Evolutionary conservation across 225 moss, liverwort and hornwort species (phyloP).

Genomic region (Anthoceros angustus): DNA sequence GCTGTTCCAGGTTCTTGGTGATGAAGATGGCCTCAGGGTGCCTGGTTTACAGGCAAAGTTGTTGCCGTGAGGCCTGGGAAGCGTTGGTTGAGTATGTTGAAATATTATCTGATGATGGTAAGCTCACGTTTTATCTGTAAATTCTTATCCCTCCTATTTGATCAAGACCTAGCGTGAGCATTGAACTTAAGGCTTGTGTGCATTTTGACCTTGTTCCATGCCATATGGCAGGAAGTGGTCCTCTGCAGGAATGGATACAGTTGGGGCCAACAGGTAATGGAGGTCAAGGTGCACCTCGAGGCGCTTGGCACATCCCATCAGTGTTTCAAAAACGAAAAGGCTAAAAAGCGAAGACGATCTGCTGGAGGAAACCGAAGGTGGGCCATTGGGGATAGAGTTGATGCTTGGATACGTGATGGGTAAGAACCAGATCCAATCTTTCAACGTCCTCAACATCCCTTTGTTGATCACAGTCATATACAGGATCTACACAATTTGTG

Average conservation of each 20-base stretch:
- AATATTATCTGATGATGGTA: constrained; percentile 47
- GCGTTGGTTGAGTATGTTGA: constrained; percentile 37
- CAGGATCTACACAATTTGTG: neutral
- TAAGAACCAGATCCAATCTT: constrained; percentile 16
- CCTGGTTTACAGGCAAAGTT: constrained; percentile 44
- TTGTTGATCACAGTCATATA: neutral
- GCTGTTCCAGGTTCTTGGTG: constrained; percentile 38
- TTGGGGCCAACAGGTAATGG: constrained; percentile 25
- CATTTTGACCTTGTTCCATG: neutral
- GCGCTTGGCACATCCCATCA: constrained; percentile 54
- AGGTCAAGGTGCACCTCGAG: constrained; percentile 32
- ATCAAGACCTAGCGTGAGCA: neutral
- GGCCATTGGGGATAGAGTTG: constrained; percentile 62
- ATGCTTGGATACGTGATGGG: constrained; percentile 87
- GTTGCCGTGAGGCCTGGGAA: constrained; percentile 17
- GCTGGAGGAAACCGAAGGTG: constrained; percentile 56
- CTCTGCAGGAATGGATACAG: constrained; percentile 83
- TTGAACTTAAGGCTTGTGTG: neutral
- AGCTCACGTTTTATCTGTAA: constrained; percentile 11
- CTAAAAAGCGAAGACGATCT: constrained; percentile 39
- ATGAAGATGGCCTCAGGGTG: constrained; percentile 44
- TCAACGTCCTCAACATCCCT: constrained; percentile 3
- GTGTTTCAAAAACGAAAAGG: constrained; percentile 48
- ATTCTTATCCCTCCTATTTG: too few species aligned
- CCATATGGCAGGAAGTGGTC: constrained; percentile 23